These are phyloP conservation scores for Mortierella claussenii DNA, from an alignment of 192 early-diverging fungal species.

Conservation along the genomic window DNA sequence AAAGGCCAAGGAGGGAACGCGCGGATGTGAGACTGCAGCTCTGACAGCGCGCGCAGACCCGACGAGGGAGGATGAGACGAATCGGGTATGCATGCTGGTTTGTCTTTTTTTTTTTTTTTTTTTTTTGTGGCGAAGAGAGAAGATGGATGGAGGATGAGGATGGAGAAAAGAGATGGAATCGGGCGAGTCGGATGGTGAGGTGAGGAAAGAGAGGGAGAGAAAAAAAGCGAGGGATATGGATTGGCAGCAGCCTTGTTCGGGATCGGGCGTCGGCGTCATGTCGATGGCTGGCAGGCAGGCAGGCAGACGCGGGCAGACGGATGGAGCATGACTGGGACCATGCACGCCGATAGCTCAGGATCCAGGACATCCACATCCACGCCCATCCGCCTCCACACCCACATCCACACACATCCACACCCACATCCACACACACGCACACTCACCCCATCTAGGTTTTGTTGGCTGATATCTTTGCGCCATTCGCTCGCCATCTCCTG, in stretches of 20 bases:
- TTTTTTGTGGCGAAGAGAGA: neutral
- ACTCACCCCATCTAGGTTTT: no score
- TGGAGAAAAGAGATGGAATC: neutral
- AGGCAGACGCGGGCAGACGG: neutral
- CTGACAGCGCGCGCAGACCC: conserved; percentile 36
- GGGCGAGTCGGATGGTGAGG: neutral
- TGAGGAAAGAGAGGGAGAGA: neutral
- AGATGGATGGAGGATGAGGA: neutral
- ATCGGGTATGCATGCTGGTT: conserved; percentile 29
- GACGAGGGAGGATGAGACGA: conserved; percentile 28
- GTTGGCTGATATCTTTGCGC: no score
- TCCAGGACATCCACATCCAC: neutral
- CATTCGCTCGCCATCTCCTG: no score
- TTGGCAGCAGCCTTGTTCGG: neutral
- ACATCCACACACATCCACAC: no score
- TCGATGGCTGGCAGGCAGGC: neutral
- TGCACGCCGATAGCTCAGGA: neutral
- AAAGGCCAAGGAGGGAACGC: conserved; percentile 22
- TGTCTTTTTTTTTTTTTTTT: no score
- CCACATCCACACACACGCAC: no score
- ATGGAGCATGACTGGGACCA: neutral
- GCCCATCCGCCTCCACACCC: no score
- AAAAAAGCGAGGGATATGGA: neutral
- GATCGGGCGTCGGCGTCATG: neutral
- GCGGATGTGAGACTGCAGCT: conserved; percentile 4